Evolutionary conservation across 2,329 filamentous ascomycete genomes (phyloP).

Genomic region (Xylariaceae sp.): DNA sequence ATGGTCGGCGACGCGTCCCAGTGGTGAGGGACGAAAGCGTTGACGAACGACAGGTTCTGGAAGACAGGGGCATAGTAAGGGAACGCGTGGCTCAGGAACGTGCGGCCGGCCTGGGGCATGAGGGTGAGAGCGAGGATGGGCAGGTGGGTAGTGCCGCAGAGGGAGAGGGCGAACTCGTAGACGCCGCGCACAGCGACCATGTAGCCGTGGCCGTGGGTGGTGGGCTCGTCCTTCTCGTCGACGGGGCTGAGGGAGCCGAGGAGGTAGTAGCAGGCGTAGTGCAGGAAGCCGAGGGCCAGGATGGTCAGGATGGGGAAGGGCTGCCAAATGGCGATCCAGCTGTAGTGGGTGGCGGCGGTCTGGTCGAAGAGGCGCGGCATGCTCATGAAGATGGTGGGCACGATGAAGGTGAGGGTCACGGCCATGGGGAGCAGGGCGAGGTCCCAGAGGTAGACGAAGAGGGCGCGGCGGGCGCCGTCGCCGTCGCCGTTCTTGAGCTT

Average conservation of each 20-base stretch:
- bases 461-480: constrained; percentile 20
- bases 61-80: constrained; percentile 21
- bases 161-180: constrained; percentile 28
- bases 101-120: constrained; percentile 21
- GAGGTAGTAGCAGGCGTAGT: constrained; percentile 22
- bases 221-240: constrained; percentile 22
- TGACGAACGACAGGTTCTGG: constrained; percentile 24
- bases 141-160: constrained; percentile 25
- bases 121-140: constrained; percentile 25
- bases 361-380: constrained; percentile 24
- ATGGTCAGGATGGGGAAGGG: constrained; percentile 24
- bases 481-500: constrained; percentile 21
- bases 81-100: constrained; percentile 20
- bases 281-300: constrained; percentile 22
- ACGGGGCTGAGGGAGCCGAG: constrained; percentile 24
- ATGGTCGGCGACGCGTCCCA: constrained; percentile 19
- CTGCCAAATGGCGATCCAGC: constrained; percentile 30
- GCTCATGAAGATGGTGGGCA: constrained; percentile 29
- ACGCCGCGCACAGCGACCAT: constrained; percentile 26
- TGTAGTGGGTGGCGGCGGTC: constrained; percentile 27
- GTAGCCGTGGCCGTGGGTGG: constrained; percentile 26
- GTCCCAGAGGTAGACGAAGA: constrained; percentile 31
- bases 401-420: constrained; percentile 26
- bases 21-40: constrained; percentile 26
- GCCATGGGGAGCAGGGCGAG: constrained; percentile 28